Percentiles rank a stretch among this genome's conserved stretches.
phyloP scores from a whole-genome alignment of 164 flowering plant species.

The Tetracentron sinense region DNA sequence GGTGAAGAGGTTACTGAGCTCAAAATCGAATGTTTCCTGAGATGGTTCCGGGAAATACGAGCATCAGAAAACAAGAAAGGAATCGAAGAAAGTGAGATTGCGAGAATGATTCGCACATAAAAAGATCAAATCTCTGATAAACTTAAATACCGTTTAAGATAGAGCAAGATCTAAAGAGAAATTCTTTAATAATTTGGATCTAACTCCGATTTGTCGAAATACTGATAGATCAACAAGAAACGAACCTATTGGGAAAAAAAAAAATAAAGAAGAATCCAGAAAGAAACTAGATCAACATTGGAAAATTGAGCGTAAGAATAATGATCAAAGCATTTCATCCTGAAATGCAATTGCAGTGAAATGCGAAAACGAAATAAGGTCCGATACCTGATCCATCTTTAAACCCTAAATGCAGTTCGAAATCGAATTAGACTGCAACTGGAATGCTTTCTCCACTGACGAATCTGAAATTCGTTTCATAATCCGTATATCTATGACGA shows the following conservation, averaged over 20 bases:
- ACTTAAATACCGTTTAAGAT: no score
- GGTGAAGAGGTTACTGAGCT: not conserved
- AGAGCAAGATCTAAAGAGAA: no score
- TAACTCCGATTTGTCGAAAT: no score
- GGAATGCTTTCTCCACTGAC: not conserved
- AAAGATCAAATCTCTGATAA: no score
- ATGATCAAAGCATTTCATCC: no score
- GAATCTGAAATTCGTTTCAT: no score
- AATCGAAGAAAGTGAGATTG: not conserved
- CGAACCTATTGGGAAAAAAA: not conserved
- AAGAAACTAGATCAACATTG: not conserved
- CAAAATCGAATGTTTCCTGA: conserved; percentile 8
- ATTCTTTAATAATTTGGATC: no score
- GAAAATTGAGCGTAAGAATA: no score
- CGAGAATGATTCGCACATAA: no score
- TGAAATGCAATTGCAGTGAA: no score
- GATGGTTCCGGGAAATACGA: not conserved
- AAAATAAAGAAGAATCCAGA: not conserved
- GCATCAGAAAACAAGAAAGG: not conserved
- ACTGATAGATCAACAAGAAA: not conserved
- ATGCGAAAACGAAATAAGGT: not conserved
- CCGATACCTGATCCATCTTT: conserved; percentile 5
- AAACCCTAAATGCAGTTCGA: conserved; percentile 6
- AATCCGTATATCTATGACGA: no score
- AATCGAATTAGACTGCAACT: not conserved